Evolutionary conservation across 768 basidiomycete genomes (phyloP).

Genomic region (Lepiota venenata): DNA sequence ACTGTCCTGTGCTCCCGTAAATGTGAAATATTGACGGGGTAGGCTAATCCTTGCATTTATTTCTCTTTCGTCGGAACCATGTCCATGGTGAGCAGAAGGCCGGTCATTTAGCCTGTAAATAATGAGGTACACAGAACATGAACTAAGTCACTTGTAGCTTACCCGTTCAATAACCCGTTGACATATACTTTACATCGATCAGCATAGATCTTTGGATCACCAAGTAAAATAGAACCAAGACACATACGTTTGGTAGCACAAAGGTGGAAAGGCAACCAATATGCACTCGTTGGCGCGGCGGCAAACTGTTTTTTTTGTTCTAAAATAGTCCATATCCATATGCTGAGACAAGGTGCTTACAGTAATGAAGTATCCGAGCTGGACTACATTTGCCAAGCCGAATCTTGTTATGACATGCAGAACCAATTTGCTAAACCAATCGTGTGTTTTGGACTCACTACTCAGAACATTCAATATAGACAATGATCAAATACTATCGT

Average conservation of each 20-base stretch:
- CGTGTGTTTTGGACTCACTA: not conserved
- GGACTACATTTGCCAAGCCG: conserved; percentile 14
- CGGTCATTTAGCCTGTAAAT: not conserved
- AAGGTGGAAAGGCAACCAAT: conserved; percentile 27
- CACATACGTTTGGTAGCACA: conserved; percentile 21
- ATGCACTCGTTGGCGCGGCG: conserved; percentile 15
- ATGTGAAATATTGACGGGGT: no score
- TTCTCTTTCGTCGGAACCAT: no score
- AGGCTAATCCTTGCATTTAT: no score
- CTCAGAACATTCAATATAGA: not conserved
- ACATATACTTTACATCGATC: not conserved
- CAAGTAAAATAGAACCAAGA: not conserved
- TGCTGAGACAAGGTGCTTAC: not conserved
- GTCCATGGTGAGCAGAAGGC: not conserved
- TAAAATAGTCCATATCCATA: not conserved
- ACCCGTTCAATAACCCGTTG: conserved; percentile 7
- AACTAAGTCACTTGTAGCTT: not conserved
- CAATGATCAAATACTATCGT: no score
- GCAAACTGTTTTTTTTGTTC: conserved; percentile 16
- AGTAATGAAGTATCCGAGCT: conserved; percentile 13
- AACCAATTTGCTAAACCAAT: conserved; percentile 18
- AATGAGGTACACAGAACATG: no score
- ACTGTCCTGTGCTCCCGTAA: no score
- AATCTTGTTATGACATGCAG: conserved; percentile 18
- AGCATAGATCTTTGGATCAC: not conserved